A percentile compares a stretch with the other conserved stretches of the same genome.
Conservation (phyloP, 1,284 basidiomycete species). For the Leccinum angustisporum region DNA sequence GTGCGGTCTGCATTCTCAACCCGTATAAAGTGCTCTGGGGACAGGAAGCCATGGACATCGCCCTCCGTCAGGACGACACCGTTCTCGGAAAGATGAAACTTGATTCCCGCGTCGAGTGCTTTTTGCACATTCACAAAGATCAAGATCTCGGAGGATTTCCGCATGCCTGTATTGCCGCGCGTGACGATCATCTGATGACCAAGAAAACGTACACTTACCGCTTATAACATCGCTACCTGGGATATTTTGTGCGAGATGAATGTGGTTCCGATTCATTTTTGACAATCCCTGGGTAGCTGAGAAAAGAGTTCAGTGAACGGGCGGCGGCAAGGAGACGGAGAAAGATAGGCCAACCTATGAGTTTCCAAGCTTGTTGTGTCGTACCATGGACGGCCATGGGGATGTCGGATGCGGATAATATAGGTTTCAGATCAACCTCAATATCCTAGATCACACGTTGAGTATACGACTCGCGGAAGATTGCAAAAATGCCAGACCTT, state of each 20-base stretch:
- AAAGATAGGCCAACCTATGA: slow-evolving; percentile 47
- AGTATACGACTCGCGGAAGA: not conserved
- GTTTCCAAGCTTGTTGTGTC: slow-evolving; percentile 61
- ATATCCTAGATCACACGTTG: slow-evolving; percentile 46
- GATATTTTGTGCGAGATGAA: slow-evolving; percentile 82
- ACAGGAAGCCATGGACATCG: slow-evolving; percentile 54
- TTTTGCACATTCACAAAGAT: slow-evolving; percentile 74
- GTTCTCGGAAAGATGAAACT: slow-evolving; percentile 76
- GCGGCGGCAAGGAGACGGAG: not conserved
- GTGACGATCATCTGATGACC: not conserved
- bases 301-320: not conserved
- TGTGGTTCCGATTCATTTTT: slow-evolving; percentile 85
- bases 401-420: slow-evolving; percentile 61
- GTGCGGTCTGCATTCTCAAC: slow-evolving; percentile 48
- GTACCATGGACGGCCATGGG: slow-evolving; percentile 83
- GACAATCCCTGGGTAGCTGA: slow-evolving; percentile 71
- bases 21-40: slow-evolving; percentile 59
- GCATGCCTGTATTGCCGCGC: slow-evolving; percentile 64
- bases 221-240: slow-evolving; percentile 66
- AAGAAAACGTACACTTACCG: slow-evolving; percentile 46
- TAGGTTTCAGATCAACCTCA: slow-evolving; percentile 65
- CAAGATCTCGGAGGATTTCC: slow-evolving; percentile 66
- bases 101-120: slow-evolving; percentile 69
- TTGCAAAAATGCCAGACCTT: slow-evolving; percentile 45
- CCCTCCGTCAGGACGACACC: slow-evolving; percentile 85